These are phyloP conservation scores for Daedalea quercina DNA, from an alignment of 768 basidiomycete genomes.

Conservation along the genomic window DNA sequence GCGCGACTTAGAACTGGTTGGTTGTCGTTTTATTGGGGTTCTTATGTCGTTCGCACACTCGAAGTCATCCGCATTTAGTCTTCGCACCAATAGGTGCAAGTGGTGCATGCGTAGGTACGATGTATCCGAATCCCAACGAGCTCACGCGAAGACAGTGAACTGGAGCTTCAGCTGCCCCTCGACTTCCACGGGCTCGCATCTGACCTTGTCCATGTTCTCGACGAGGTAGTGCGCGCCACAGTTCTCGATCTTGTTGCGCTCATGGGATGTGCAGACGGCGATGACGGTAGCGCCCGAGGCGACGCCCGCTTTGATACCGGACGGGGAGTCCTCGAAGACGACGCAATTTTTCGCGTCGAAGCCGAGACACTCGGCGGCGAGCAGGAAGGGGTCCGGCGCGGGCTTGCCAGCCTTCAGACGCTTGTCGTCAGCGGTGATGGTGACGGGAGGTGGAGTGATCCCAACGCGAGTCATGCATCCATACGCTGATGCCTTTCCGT, in stretches of 20 bases:
- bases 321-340: constrained; percentile 72
- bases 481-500: constrained; percentile 32
- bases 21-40: no score
- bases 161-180: constrained; percentile 29
- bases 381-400: constrained; percentile 57
- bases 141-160: constrained; percentile 30
- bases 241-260: constrained; percentile 44
- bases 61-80: no score
- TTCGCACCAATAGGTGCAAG: no score
- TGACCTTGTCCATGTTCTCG: constrained; percentile 46
- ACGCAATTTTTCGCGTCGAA: constrained; percentile 53
- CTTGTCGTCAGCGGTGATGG: constrained; percentile 73
- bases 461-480: constrained; percentile 70
- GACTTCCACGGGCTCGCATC: constrained; percentile 32
- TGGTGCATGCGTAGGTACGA: no score
- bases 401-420: constrained; percentile 63
- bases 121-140: not conserved
- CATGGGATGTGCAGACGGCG: constrained; percentile 71
- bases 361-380: constrained; percentile 52
- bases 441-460: constrained; percentile 58
- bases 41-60: no score
- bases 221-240: constrained; percentile 53
- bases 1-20: no score
- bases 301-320: constrained; percentile 63
- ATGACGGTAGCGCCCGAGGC: constrained; percentile 70